Evolutionary conservation across 2,329 filamentous ascomycete species (phyloP).

Genomic region (Coleophoma crateriformis): DNA sequence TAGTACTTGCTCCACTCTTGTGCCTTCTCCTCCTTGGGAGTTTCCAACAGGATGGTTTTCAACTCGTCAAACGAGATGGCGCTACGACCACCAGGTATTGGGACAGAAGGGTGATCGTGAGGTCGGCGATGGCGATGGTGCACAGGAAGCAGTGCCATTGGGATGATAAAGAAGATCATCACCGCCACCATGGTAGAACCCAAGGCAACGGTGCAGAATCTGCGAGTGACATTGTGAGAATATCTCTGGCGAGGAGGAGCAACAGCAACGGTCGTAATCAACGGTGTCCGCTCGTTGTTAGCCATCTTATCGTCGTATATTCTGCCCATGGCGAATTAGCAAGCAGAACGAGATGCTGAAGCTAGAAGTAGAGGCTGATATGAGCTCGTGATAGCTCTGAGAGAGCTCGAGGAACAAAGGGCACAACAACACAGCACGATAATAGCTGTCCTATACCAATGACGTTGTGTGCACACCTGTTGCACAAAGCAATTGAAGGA

Average conservation of each 20-base stretch:
- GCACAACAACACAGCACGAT: no score
- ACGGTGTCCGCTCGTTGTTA: slow-evolving; percentile 50
- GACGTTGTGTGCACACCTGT: no score
- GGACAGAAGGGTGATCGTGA: slow-evolving; percentile 23
- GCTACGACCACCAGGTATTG: slow-evolving; percentile 5
- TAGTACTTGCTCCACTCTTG: slow-evolving; percentile 76
- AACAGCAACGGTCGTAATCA: slow-evolving; percentile 58
- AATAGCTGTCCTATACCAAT: no score
- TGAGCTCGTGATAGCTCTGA: no score
- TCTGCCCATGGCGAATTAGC: slow-evolving; percentile 5
- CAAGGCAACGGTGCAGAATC: slow-evolving; percentile 59
- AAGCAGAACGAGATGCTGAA: not conserved
- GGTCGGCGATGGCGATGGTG: slow-evolving; percentile 24
- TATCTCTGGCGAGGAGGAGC: slow-evolving; percentile 48
- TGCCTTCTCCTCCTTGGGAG: slow-evolving; percentile 49
- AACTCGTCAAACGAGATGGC: slow-evolving; percentile 43
- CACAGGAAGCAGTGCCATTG: slow-evolving; percentile 35
- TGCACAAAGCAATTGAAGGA: no score
- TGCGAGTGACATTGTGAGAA: slow-evolving; percentile 53
- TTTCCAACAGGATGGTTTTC: slow-evolving; percentile 50
- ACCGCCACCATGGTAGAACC: slow-evolving; percentile 43
- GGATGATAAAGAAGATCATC: slow-evolving; percentile 36
- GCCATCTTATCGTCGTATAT: slow-evolving; percentile 18
- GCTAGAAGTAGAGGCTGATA: not conserved
- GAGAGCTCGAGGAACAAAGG: no score